phyloP scores from a whole-genome alignment of 2,329 filamentous ascomycete genomes.

The Chalaropsis thielavioides region DNA sequence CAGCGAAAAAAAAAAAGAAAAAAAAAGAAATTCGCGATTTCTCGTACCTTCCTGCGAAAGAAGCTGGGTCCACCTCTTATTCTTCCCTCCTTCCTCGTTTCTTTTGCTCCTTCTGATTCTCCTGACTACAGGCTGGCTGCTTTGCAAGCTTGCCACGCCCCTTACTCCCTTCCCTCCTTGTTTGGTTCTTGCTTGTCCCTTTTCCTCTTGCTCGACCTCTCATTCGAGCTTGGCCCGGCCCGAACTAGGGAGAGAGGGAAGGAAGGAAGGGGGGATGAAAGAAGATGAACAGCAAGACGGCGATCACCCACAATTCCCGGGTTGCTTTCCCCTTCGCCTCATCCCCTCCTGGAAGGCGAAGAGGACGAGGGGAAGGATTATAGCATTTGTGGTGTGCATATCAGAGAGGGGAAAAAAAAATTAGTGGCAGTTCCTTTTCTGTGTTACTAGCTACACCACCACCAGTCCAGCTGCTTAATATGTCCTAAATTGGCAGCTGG shows the following conservation, averaged over 20 bases:
- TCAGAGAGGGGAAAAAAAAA: neutral
- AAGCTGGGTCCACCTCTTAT: neutral
- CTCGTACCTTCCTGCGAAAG: neutral
- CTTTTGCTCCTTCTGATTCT: too few relatives aligned
- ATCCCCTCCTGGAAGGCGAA: neutral
- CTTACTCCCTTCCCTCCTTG: neutral
- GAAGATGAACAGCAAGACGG: neutral
- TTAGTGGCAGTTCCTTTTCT: neutral
- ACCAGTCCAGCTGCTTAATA: too few relatives aligned
- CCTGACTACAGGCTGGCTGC: neutral
- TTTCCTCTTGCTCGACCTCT: neutral
- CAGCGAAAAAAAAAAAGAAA: neutral
- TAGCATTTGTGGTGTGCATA: neutral
- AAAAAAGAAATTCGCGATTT: neutral
- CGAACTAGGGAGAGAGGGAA: neutral
- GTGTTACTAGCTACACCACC: too few relatives aligned
- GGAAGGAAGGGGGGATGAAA: neutral
- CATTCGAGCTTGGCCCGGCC: neutral
- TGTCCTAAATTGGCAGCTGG: too few relatives aligned
- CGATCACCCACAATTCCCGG: neutral
- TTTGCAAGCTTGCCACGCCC: neutral
- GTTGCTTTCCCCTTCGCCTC: neutral
- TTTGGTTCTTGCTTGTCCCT: neutral
- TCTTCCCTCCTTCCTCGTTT: neutral
- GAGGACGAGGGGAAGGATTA: neutral